Evolutionary conservation across 78 protist species (phyloP), one percentile per base, ranked within the genome.

Genomic region (Speleostelium caveatum): DNA sequence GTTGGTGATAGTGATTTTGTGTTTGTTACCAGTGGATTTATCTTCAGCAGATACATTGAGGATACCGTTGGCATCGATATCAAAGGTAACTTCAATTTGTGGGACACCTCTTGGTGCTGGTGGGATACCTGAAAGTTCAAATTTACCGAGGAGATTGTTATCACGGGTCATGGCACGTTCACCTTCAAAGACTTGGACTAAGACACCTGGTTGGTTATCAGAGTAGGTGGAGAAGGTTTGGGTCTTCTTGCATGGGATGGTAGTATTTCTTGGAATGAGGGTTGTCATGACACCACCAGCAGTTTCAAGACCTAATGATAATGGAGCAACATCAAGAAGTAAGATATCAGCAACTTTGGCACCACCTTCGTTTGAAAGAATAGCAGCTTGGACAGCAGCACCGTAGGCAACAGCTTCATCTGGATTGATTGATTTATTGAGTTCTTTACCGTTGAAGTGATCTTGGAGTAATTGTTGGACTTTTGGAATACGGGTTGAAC

Each of bases 201-300:
- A 28, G 51, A 98, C 98, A 1, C 94, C 97, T 39, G 98, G 87
- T 96, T 98, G 99, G 96, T 97, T 97, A 94, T 94, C 99, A 53
- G 96, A 73, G 95, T 92, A 92, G 22, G 99, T 99, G 6, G 99
- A 78, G 98, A 98, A 99, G 39, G 93, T 86, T 95, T 99, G 97
- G 24, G 51, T 36, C 75, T 97, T 97, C 95, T 95, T 96, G 83
- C 99, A 92, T 61, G 99, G 99, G 56, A 99, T 96, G 73, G 99
- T 94, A 24, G 99, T 96, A 97, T 97, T 98, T 85, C 99, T 95
- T 94, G 96, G 87, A 83, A 99, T 98, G 69, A 98, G 93, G 49
- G 77, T 60, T 32, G 99, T 96, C 99, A 99, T 99, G 65, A 98
- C 97, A 55, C 99, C 99, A 32, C 99, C 99, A 45, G 95, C 98